A percentile compares a stretch with the other conserved stretches of the same genome.
phyloP scores from a whole-genome alignment of 2,329 filamentous ascomycete genomes.

The Cordyceps tenuipes region DNA sequence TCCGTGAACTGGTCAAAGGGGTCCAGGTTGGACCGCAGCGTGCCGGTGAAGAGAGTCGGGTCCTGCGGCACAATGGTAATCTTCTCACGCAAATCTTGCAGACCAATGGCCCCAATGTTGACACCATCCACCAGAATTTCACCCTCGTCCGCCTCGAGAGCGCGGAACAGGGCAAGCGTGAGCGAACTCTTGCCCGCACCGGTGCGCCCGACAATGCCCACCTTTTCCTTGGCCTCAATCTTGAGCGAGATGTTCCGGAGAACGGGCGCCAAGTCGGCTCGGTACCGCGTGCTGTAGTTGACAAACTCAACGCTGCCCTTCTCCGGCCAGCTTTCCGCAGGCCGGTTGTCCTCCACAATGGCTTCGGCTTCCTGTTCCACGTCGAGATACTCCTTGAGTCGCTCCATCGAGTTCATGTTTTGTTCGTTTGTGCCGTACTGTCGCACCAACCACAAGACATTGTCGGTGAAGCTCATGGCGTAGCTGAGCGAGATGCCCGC shows the following conservation, averaged over 20 bases:
- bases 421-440: conserved; percentile 94
- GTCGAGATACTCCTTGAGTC: conserved; percentile 93
- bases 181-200: conserved; percentile 95
- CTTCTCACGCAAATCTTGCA: conserved; percentile 85
- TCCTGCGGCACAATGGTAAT: conserved; percentile 98
- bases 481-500: conserved; percentile 93
- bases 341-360: conserved; percentile 69
- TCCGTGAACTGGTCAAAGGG: conserved; percentile 86
- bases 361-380: conserved; percentile 86
- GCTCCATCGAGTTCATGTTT: conserved; percentile 98
- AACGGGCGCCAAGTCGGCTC: conserved; percentile 78
- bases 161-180: conserved; percentile 85
- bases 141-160: conserved; percentile 81
- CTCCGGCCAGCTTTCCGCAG: conserved; percentile 73
- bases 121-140: conserved; percentile 85
- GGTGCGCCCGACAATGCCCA: conserved; percentile 91
- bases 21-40: conserved; percentile 85
- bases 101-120: conserved; percentile 82
- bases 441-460: conserved; percentile 91
- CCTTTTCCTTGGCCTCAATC: conserved; percentile 79
- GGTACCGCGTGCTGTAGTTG: conserved; percentile 81
- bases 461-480: conserved; percentile 93
- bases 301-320: conserved; percentile 82
- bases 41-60: conserved; percentile 87
- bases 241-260: conserved; percentile 78